Evolutionary conservation across 371 early-diverging fungal genomes (phyloP).

Genomic region (Fennellomyces sp.): DNA sequence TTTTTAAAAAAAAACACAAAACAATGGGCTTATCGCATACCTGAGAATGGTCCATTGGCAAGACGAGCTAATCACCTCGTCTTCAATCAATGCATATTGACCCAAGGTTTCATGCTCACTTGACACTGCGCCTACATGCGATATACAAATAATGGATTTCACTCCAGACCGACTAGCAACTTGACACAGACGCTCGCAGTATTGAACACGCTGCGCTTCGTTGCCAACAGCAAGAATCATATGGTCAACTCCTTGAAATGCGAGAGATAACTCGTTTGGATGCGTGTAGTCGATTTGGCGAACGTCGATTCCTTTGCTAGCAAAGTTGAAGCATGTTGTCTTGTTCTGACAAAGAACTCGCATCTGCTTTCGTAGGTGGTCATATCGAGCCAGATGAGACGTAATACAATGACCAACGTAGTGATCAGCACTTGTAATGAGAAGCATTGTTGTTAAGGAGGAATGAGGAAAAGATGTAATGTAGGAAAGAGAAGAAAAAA

Average conservation of each 20-base stretch:
- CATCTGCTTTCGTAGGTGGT: constrained; percentile 24
- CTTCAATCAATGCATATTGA: constrained; percentile 41
- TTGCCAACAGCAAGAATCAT: constrained; percentile 39
- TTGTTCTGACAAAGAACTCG: constrained; percentile 36
- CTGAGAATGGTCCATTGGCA: constrained; percentile 46
- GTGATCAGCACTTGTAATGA: constrained; percentile 46
- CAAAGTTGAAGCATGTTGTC: constrained; percentile 25
- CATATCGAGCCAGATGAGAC: constrained; percentile 36
- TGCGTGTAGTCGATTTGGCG: constrained; percentile 35
- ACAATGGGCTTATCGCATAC: no score
- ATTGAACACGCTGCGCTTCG: constrained; percentile 29
- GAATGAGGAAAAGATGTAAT: constrained; percentile 5
- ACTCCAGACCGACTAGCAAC: constrained; percentile 40
- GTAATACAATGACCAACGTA: constrained; percentile 42
- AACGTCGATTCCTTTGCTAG: constrained; percentile 38
- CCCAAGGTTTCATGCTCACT: constrained; percentile 22
- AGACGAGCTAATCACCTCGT: constrained; percentile 27
- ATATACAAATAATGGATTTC: constrained; percentile 40
- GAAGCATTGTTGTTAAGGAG: constrained; percentile 28
- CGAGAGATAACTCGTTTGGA: constrained; percentile 33
- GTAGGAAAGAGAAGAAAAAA: constrained; percentile 5
- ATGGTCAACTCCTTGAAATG: constrained; percentile 42
- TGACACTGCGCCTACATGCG: constrained; percentile 45
- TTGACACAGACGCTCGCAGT: constrained; percentile 27
- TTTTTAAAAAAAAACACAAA: not conserved